Base-by-base conservation (phyloP, 2,329 filamentous ascomycete genomes). In the Curvularia eragrostidis region DNA sequence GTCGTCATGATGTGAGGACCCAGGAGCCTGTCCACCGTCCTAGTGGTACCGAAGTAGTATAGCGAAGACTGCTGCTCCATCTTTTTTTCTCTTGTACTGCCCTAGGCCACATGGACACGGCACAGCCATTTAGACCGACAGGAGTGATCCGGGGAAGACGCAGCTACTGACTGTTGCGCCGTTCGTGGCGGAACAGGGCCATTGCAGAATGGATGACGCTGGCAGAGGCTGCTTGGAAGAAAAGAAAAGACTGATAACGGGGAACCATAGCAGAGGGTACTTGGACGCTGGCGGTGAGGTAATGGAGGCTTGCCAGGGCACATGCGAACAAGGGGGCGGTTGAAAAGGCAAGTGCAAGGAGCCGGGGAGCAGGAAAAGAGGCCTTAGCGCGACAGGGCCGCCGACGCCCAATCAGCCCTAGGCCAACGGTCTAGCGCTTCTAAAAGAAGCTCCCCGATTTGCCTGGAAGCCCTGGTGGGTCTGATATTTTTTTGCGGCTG, bases 1-100 rank as follows among this genome's bases (percentile, higher is more conserved):
- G 58, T 71, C 73, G 73, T 75, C 71, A 75, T 75, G 68, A 72
- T 74, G 58, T 63, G 64, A 69, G 50, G 60, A 63, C 68, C 73
- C 72, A 67, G 65, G 62, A 59, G 63, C 68, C 63, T 65, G 65
- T 67, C 64, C 24, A 66, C 62, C 61, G 62, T 61, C 60, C 58
- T 56, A 54, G 64, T 56, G 61, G 49, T 53, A 61, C 61, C n/a
- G 56, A 63, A 57, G 30, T 56, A 63, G 63, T 13, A 63, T 58
- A 54, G 67, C 21, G 39, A 42, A 32, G 30, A 13, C 18, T 34
- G 23, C 12, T 48, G 54, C 61, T 50, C 52, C 54, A 56, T 48
- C 18, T 30, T 57, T 57, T 55, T 58, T n/a, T 36, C 13, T 36
- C 32, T 15, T 12, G 32, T 36, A n/a, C 15, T 36, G 13, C 15